These are phyloP conservation scores for Hypoxylon fuscum DNA, from an alignment of 495 filamentous ascomycete species.

Conservation along the genomic window DNA sequence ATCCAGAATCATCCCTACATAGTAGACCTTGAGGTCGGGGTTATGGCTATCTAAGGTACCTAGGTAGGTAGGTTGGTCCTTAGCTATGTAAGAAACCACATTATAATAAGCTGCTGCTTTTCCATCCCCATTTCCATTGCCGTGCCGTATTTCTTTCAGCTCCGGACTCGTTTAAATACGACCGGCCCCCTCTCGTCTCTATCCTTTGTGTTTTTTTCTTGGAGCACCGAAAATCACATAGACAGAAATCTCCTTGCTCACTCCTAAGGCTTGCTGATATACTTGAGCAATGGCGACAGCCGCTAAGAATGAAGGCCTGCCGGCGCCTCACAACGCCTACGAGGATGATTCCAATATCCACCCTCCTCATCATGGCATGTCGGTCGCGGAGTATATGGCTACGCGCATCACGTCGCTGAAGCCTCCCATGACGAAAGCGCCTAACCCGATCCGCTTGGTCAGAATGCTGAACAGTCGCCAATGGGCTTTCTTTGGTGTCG, in stretches of 20 bases:
- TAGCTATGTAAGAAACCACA: neutral
- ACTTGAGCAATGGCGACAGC: constrained; percentile 29
- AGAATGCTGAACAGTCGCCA: constrained; percentile 75
- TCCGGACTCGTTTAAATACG: constrained; percentile 29
- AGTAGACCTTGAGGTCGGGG: constrained; percentile 20
- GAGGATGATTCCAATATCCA: constrained; percentile 37
- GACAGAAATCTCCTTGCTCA: constrained; percentile 17
- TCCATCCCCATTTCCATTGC: constrained; percentile 2
- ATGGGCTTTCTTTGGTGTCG: constrained; percentile 86
- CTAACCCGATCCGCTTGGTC: constrained; percentile 79
- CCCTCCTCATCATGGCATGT: constrained; percentile 60
- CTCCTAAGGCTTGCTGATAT: constrained; percentile 5
- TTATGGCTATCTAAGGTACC: neutral
- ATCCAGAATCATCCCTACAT: constrained; percentile 27
- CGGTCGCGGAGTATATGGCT: constrained; percentile 66
- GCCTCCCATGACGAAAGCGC: constrained; percentile 79
- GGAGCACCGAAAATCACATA: neutral
- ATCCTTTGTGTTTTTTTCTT: constrained; percentile 18
- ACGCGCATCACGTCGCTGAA: constrained; percentile 78
- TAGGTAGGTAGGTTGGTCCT: neutral
- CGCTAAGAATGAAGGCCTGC: constrained; percentile 14
- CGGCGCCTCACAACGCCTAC: constrained; percentile 9
- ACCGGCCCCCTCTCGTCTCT: constrained; percentile 20
- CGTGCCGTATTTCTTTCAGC: constrained; percentile 1
- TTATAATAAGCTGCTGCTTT: constrained; percentile 16